A percentile compares a stretch with the other conserved stretches of the same genome.
Evolutionary conservation across 2,329 filamentous ascomycete species (phyloP).

Genomic region (Ophiosphaerella herpotricha): DNA sequence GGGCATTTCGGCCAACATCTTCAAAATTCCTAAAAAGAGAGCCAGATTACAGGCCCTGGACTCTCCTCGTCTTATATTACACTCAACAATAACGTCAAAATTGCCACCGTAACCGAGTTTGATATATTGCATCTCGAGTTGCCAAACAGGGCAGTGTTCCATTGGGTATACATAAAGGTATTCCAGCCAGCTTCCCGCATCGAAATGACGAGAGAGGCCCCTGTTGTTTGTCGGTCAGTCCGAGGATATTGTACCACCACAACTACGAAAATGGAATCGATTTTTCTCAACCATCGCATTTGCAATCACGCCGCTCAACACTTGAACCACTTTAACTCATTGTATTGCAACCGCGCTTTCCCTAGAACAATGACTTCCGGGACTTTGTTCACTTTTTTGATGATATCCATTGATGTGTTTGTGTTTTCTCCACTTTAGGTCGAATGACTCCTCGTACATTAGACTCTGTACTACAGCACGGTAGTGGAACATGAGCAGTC

Average conservation of each 20-base stretch:
- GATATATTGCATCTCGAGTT: background rate
- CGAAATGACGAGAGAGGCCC: constrained; percentile 5
- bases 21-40: no score
- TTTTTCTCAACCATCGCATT: constrained; percentile 7
- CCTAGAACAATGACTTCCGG: constrained; percentile 11
- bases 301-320: background rate
- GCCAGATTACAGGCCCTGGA: no score
- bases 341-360: constrained; percentile 23
- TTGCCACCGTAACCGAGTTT: no score
- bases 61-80: no score
- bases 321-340: constrained; percentile 17
- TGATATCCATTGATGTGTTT: constrained; percentile 9
- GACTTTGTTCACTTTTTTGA: constrained; percentile 8
- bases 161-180: background rate
- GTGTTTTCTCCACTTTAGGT: constrained; percentile 5
- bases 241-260: constrained; percentile 1
- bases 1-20: no score
- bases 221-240: constrained; percentile 7
- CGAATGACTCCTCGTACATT: constrained; percentile 6
- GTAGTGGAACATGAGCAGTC: constrained; percentile 18
- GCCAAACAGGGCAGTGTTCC: constrained; percentile 1
- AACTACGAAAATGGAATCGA: background rate
- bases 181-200: background rate
- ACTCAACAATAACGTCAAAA: no score
- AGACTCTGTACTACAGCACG: constrained; percentile 19